Evolutionary conservation across 73 alveolate species (phyloP).

Genomic region (Breviolum minutum): DNA sequence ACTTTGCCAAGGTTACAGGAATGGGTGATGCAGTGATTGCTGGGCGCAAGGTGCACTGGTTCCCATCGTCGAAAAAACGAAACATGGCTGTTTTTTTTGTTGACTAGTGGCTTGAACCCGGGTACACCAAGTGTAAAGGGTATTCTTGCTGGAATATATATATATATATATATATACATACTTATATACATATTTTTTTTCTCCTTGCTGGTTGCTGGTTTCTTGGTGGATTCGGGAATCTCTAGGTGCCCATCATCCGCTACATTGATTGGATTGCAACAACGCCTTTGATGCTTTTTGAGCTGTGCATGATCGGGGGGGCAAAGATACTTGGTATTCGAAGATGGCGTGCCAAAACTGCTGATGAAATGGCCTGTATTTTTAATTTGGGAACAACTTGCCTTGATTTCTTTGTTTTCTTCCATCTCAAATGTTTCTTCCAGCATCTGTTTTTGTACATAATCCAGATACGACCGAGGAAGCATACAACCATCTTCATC

Average conservation of each 20-base stretch:
- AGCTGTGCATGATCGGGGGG: slow-evolving; percentile 72
- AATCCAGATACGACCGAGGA: background rate
- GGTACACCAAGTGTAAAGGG: background rate
- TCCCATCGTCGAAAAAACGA: background rate
- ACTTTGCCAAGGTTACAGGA: slow-evolving; percentile 67
- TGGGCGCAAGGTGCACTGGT: background rate
- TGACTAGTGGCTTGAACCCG: background rate
- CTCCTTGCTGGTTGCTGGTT: background rate
- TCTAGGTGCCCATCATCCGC: background rate
- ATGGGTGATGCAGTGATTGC: slow-evolving; percentile 26
- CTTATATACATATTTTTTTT: background rate
- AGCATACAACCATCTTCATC: slow-evolving; percentile 30
- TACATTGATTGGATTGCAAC: slow-evolving; percentile 63
- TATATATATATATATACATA: too few species aligned
- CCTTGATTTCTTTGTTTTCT: too few species aligned
- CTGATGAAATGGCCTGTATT: too few species aligned
- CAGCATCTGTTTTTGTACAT: too few species aligned
- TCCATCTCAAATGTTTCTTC: too few species aligned
- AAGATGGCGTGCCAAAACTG: too few species aligned
- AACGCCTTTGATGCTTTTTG: slow-evolving; percentile 55
- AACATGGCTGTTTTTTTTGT: background rate
- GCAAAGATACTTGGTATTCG: background rate
- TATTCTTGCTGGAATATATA: background rate
- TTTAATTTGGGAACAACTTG: too few species aligned
- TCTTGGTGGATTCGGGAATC: too few species aligned